Conservation (phyloP, 1,139 yeast species). For the Blastobotrys proliferans region DNA sequence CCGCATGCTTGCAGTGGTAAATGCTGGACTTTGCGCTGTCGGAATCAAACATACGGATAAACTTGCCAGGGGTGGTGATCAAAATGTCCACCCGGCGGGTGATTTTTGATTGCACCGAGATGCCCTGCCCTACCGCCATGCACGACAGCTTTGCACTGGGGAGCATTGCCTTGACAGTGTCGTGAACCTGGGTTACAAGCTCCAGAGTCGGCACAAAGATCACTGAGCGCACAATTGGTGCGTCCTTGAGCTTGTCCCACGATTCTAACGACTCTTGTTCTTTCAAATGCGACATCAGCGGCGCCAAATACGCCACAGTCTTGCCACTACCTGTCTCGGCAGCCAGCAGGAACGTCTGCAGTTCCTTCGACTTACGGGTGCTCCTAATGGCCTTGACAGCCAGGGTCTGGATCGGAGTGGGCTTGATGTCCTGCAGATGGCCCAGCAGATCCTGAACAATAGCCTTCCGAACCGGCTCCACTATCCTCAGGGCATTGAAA, state of each 20-base stretch:
- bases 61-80: conserved; percentile 68
- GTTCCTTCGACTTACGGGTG: conserved; percentile 27
- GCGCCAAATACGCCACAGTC: conserved; percentile 85
- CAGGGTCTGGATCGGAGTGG: conserved; percentile 62
- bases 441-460: conserved; percentile 52
- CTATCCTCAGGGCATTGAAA: conserved; percentile 61
- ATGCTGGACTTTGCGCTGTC: conserved; percentile 24
- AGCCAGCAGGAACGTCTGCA: conserved; percentile 64
- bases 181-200: conserved; percentile 72
- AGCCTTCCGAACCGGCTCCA: conserved; percentile 63
- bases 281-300: conserved; percentile 64
- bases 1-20: conserved; percentile 47
- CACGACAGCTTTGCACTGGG: conserved; percentile 28
- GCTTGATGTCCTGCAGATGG: conserved; percentile 36
- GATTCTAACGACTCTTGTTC: conserved; percentile 34
- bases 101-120: conserved; percentile 29
- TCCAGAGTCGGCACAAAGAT: conserved; percentile 87
- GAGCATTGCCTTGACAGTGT: conserved; percentile 50
- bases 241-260: conserved; percentile 28
- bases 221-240: conserved; percentile 58
- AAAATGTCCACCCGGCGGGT: conserved; percentile 66
- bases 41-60: conserved; percentile 21
- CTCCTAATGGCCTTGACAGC: conserved; percentile 48
- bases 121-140: conserved; percentile 21
- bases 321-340: conserved; percentile 98